Evolutionary conservation across 176 grass and related monocot genomes (phyloP), one percentile per base, ranked within the genome.

Genomic region (Aegilops longissima): DNA sequence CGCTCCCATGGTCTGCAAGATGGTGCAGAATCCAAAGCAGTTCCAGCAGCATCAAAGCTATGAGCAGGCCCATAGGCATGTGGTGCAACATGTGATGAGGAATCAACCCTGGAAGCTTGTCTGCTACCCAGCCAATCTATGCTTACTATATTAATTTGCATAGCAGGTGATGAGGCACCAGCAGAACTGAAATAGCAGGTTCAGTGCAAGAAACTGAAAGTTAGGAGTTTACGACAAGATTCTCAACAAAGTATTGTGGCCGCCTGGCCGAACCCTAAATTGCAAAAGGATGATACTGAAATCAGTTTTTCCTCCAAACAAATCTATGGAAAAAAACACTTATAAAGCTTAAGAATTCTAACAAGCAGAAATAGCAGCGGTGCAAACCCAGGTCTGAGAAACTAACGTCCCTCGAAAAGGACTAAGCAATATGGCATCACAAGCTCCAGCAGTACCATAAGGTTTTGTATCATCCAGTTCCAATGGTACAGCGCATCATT

Each of bases 1-100:
- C 92, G 88, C 80, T 98, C 97, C 97, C 97, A 98, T 58, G 97
- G 92, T 84, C 97, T 88, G 76, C 97, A 98, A 51, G 92, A 91
- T 66, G 92, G 87, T 73, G 88, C 84, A 70, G 88, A 92, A 68
- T 92, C 90, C 84, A 84, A 45, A 44, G 80, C 87, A 87, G 87
- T 90, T 77, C 90, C 90, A 75, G 31, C 90, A 84, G 90, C 92
- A 92, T 96, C 93, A 25, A 90, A 93, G 89, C 94, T 96, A 68
- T 91, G 76, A 56, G 92, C 92, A 89, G 94, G 88, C 9, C 78
- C 90, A 77, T 76, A 85, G 38, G 90, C 77, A 73, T 88, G 90
- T 18, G 87, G 83, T 87, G 81, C 89, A 90, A 87, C 66, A 70
- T 90, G 78, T 69, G 91, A 90, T 31, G 88, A 80, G 24, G 88